Conservation (phyloP, 192 early-diverging fungal genomes). For the Podila verticillata region DNA sequence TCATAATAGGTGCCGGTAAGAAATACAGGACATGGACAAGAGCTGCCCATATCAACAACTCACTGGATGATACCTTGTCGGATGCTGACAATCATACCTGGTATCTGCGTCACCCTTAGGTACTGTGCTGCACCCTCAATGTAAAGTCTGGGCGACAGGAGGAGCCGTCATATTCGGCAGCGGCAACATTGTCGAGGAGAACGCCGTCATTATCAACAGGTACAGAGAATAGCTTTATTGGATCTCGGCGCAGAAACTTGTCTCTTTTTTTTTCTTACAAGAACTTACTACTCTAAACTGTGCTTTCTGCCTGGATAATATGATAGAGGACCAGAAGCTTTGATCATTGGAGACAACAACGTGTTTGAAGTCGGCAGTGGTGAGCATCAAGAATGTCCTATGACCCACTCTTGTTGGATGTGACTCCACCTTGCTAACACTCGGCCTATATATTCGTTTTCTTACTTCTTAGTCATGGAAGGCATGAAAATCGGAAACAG, state of each 20-base stretch:
- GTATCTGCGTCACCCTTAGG: constrained; percentile 39
- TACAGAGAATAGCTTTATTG: constrained; percentile 14
- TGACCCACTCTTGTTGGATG: neutral
- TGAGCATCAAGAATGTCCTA: constrained; percentile 29
- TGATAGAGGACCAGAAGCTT: constrained; percentile 52
- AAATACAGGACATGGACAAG: constrained; percentile 1
- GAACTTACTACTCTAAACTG: neutral
- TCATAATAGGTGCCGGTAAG: constrained; percentile 42
- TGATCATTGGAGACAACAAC: constrained; percentile 78
- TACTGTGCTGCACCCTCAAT: constrained; percentile 78
- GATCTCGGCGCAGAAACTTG: too few species aligned
- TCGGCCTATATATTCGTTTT: neutral
- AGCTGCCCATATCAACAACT: neutral
- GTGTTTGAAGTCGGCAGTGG: constrained; percentile 79
- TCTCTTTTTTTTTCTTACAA: neutral
- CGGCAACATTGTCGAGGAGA: constrained; percentile 82
- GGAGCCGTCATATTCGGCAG: constrained; percentile 77
- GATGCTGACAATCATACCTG: too few species aligned
- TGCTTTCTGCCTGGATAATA: neutral
- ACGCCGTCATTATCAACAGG: constrained; percentile 75
- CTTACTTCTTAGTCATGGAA: constrained; percentile 62
- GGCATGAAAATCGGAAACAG: constrained; percentile 70
- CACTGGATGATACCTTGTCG: constrained; percentile 4
- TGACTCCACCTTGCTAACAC: neutral
- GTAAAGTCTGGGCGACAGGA: constrained; percentile 68